Conservation (phyloP, 1,284 basidiomycete genomes). For the Malassezia dermatis region DNA sequence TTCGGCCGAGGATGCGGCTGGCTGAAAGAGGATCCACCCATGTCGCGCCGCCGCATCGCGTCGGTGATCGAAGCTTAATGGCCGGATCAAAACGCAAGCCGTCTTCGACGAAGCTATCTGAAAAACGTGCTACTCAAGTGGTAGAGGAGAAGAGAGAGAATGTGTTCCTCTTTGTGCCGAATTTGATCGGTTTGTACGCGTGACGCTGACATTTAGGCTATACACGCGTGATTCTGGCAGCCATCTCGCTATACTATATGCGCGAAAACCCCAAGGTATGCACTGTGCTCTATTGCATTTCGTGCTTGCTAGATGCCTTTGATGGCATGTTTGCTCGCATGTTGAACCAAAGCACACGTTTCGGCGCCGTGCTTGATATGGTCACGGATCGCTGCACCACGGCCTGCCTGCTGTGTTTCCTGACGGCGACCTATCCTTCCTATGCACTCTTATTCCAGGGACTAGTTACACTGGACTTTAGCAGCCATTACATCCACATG, state of each 20-base stretch:
- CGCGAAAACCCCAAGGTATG: slow-evolving; percentile 68
- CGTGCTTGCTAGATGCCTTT: slow-evolving; percentile 87
- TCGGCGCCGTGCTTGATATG: slow-evolving; percentile 98
- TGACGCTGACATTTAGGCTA: slow-evolving; percentile 58
- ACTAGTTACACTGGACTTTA: slow-evolving; percentile 93
- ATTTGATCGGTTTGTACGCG: slow-evolving; percentile 61
- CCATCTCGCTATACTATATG: slow-evolving; percentile 83
- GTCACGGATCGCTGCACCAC: slow-evolving; percentile 99
- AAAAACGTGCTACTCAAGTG: background rate
- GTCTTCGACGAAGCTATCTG: background rate
- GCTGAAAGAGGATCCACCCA: background rate
- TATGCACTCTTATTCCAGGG: slow-evolving; percentile 81
- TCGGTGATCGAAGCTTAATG: slow-evolving; percentile 5
- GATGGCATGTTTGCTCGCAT: slow-evolving; percentile 89
- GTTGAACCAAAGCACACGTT: slow-evolving; percentile 78
- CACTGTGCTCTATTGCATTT: slow-evolving; percentile 78
- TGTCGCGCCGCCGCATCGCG: background rate
- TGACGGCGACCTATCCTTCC: slow-evolving; percentile 74
- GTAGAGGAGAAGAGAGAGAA: slow-evolving; percentile 21
- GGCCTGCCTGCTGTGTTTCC: slow-evolving; percentile 83
- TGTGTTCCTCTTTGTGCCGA: slow-evolving; percentile 69
- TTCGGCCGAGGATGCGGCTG: background rate
- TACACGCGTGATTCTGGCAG: slow-evolving; percentile 79
- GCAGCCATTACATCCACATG: slow-evolving; percentile 99
- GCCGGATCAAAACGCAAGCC: slow-evolving; percentile 18